phyloP scores from a whole-genome alignment of 805 yeast genomes.

The Blastobotrys muscicola region DNA sequence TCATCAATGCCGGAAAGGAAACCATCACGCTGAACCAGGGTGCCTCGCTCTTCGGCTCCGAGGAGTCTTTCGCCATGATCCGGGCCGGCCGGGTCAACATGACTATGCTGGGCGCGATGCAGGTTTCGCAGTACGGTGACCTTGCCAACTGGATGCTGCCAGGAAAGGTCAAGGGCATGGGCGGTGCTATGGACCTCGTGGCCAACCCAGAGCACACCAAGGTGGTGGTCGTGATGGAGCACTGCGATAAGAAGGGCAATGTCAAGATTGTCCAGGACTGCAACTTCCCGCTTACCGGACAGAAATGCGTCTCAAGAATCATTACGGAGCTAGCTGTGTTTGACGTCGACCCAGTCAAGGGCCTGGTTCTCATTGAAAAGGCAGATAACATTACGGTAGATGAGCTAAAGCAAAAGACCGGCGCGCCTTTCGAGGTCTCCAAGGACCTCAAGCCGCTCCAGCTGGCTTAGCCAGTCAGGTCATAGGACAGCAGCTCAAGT shows the following conservation, averaged over 20 bases:
- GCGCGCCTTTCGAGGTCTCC: slow-evolving; percentile 30
- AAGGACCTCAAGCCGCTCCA: slow-evolving; percentile 9
- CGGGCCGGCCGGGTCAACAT: slow-evolving; percentile 38
- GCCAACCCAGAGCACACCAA: slow-evolving; percentile 37
- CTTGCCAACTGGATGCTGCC: slow-evolving; percentile 47
- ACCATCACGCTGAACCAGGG: slow-evolving; percentile 38
- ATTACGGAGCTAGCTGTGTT: slow-evolving; percentile 41
- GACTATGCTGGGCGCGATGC: slow-evolving; percentile 41
- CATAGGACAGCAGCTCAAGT: slow-evolving; percentile 15
- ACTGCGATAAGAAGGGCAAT: slow-evolving; percentile 38
- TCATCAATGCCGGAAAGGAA: slow-evolving; percentile 45
- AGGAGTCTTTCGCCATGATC: slow-evolving; percentile 43
- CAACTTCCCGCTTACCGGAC: slow-evolving; percentile 40
- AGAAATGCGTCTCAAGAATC: slow-evolving; percentile 35
- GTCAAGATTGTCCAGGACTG: slow-evolving; percentile 39
- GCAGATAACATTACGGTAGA: slow-evolving; percentile 34
- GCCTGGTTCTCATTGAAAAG: slow-evolving; percentile 34
- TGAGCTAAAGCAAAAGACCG: slow-evolving; percentile 34
- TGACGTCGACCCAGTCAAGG: slow-evolving; percentile 33
- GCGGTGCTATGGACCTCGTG: slow-evolving; percentile 47
- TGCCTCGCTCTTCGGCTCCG: slow-evolving; percentile 41
- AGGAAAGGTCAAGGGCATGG: slow-evolving; percentile 43
- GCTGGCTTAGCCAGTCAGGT: slow-evolving; percentile 4
- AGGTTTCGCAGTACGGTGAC: slow-evolving; percentile 40
- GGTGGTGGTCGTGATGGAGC: slow-evolving; percentile 41